Conservation (phyloP, 2,329 filamentous ascomycete genomes). For the Calycina herbarum region DNA sequence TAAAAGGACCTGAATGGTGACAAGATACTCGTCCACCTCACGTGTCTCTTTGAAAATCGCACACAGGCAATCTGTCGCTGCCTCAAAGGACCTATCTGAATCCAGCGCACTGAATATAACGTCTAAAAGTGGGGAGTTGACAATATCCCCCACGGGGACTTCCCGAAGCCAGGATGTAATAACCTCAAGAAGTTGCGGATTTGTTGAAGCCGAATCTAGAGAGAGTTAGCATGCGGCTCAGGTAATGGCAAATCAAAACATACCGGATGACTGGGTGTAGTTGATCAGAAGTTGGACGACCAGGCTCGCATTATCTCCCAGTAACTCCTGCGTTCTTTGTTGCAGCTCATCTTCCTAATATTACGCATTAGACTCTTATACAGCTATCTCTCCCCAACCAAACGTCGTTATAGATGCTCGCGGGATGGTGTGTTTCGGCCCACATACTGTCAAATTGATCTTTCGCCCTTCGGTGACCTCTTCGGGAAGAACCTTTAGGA, state of each 20-base stretch:
- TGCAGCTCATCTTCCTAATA: constrained; percentile 91
- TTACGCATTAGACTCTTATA: constrained; percentile 50
- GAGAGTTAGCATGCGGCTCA: constrained; percentile 29
- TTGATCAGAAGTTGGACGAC: constrained; percentile 85
- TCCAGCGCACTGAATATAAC: constrained; percentile 77
- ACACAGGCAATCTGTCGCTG: constrained; percentile 89
- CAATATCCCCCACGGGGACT: constrained; percentile 79
- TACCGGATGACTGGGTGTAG: constrained; percentile 90
- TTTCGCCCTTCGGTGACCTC: constrained; percentile 99
- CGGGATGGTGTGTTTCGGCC: constrained; percentile 57
- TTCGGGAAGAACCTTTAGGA: constrained; percentile 93
- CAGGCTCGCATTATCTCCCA: constrained; percentile 86
- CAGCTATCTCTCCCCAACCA: constrained; percentile 38
- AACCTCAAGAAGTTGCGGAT: constrained; percentile 89
- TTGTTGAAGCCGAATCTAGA: constrained; percentile 72
- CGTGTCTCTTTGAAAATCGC: constrained; percentile 88
- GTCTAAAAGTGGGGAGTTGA: constrained; percentile 81
- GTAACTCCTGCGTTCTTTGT: constrained; percentile 80
- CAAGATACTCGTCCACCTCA: constrained; percentile 87
- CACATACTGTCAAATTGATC: constrained; percentile 97
- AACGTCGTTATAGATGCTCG: constrained; percentile 38
- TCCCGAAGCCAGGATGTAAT: constrained; percentile 96
- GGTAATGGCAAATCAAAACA: constrained; percentile 36
- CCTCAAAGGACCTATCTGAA: constrained; percentile 75
- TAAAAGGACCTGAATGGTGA: constrained; percentile 78